phyloP scores from a whole-genome alignment of 208 protist genomes.

The Endotrypanum monterogeii region DNA sequence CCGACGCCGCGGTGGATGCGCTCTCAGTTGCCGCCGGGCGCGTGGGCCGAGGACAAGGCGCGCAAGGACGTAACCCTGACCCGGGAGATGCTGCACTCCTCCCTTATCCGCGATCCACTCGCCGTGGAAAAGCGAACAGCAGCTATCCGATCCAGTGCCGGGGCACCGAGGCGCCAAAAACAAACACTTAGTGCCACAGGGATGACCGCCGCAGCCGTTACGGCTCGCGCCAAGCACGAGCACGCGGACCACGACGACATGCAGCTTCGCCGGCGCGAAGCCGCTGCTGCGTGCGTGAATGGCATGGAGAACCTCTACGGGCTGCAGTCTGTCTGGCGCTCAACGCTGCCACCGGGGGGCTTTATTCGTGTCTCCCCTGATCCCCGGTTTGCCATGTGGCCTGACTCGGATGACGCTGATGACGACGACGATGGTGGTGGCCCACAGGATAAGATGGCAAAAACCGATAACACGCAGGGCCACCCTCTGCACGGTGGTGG shows the following conservation, averaged over 20 bases:
- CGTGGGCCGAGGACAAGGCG: slow-evolving; percentile 5
- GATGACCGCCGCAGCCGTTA: neutral
- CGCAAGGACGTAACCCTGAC: neutral
- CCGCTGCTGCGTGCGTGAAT: slow-evolving; percentile 35
- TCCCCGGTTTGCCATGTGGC: slow-evolving; percentile 78
- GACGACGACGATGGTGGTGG: neutral
- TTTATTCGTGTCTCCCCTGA: slow-evolving; percentile 72
- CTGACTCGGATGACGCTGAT: slow-evolving; percentile 25
- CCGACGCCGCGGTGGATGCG: slow-evolving; percentile 14
- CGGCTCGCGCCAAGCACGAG: slow-evolving; percentile 1
- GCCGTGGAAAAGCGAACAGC: slow-evolving; percentile 2
- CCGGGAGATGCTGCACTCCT: slow-evolving; percentile 9
- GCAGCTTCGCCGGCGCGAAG: slow-evolving; percentile 26
- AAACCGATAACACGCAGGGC: neutral
- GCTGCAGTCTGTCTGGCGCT: slow-evolving; percentile 69
- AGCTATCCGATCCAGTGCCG: neutral
- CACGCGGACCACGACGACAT: slow-evolving; percentile 1
- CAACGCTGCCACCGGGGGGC: slow-evolving; percentile 65
- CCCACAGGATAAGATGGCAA: neutral
- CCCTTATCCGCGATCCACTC: slow-evolving; percentile 8
- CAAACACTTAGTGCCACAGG: neutral
- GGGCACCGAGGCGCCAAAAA: neutral
- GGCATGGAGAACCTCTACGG: slow-evolving; percentile 71
- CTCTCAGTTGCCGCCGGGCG: slow-evolving; percentile 2
- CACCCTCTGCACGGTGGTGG: neutral